phyloP scores from a whole-genome alignment of 2,329 filamentous ascomycete species.

The Aspergillus fijiensis region DNA sequence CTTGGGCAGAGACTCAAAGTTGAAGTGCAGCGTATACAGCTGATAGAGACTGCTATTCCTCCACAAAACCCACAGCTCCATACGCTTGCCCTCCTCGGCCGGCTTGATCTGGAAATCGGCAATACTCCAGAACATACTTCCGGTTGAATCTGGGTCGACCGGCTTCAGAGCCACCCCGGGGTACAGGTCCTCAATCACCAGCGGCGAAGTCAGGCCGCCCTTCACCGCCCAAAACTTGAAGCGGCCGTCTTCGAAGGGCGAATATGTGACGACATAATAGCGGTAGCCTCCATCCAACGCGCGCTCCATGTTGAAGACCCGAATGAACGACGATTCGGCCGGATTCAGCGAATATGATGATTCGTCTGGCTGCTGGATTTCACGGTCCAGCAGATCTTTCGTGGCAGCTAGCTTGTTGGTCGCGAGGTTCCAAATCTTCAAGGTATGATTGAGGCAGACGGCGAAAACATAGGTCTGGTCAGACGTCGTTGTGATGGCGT shows the following conservation, averaged over 20 bases:
- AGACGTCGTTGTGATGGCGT: slow-evolving; percentile 47
- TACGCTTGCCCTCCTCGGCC: slow-evolving; percentile 53
- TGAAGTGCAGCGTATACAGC: slow-evolving; percentile 71
- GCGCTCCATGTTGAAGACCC: slow-evolving; percentile 62
- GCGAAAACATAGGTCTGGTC: slow-evolving; percentile 64
- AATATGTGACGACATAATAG: slow-evolving; percentile 76
- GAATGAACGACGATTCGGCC: slow-evolving; percentile 72
- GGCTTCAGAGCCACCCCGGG: slow-evolving; percentile 64
- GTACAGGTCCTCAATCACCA: slow-evolving; percentile 71
- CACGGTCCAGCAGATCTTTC: slow-evolving; percentile 72
- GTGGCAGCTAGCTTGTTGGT: slow-evolving; percentile 74
- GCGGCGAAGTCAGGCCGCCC: slow-evolving; percentile 55
- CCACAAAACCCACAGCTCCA: slow-evolving; percentile 75
- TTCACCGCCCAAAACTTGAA: slow-evolving; percentile 92
- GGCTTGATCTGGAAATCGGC: slow-evolving; percentile 69
- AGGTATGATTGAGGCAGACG: slow-evolving; percentile 81
- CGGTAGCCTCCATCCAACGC: slow-evolving; percentile 47
- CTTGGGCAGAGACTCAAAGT: slow-evolving; percentile 61
- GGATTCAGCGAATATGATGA: slow-evolving; percentile 78
- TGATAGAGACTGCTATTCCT: slow-evolving; percentile 80
- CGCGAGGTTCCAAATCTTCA: slow-evolving; percentile 87
- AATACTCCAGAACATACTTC: slow-evolving; percentile 75
- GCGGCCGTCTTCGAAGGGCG: slow-evolving; percentile 79
- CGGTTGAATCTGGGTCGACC: slow-evolving; percentile 60
- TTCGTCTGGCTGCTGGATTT: slow-evolving; percentile 64